Evolutionary conservation across 1,139 yeast genomes (phyloP).

Genomic region (Pichia inconspicua): DNA sequence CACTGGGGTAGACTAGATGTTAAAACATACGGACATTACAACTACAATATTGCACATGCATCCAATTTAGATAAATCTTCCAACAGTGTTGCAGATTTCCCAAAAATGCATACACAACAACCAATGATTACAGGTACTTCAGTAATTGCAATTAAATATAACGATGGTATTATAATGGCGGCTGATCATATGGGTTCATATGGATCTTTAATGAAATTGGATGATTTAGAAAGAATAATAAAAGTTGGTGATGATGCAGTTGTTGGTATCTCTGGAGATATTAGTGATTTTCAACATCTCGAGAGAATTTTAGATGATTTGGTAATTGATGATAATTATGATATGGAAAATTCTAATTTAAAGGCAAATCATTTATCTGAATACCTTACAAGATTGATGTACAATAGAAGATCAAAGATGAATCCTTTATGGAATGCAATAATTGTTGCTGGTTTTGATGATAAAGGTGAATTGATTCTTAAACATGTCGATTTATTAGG

Average conservation of each 20-base stretch:
- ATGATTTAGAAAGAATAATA: constrained; percentile 74
- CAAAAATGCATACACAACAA: constrained; percentile 80
- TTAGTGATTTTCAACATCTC: constrained; percentile 85
- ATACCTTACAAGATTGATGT: constrained; percentile 76
- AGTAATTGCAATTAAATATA: constrained; percentile 82
- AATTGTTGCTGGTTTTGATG: constrained; percentile 82
- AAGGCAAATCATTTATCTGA: constrained; percentile 85
- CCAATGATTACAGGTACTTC: constrained; percentile 97
- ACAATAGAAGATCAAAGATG: constrained; percentile 84
- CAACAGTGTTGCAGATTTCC: constrained; percentile 35
- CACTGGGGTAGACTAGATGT: constrained; percentile 94
- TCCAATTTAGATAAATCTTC: constrained; percentile 17
- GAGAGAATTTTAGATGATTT: constrained; percentile 70
- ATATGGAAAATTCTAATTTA: constrained; percentile 61
- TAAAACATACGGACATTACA: constrained; percentile 73
- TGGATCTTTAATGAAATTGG: constrained; percentile 86
- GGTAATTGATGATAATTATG: constrained; percentile 71
- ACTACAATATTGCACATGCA: constrained; percentile 63
- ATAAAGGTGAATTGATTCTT: constrained; percentile 60
- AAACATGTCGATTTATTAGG: constrained; percentile 88
- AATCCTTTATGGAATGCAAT: constrained; percentile 95
- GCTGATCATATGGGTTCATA: constrained; percentile 93
- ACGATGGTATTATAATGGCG: constrained; percentile 86
- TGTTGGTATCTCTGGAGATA: constrained; percentile 93
- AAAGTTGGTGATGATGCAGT: constrained; percentile 78